Base-by-base conservation (phyloP, 148 eudicot species). In the Chenopodium formosanum region DNA sequence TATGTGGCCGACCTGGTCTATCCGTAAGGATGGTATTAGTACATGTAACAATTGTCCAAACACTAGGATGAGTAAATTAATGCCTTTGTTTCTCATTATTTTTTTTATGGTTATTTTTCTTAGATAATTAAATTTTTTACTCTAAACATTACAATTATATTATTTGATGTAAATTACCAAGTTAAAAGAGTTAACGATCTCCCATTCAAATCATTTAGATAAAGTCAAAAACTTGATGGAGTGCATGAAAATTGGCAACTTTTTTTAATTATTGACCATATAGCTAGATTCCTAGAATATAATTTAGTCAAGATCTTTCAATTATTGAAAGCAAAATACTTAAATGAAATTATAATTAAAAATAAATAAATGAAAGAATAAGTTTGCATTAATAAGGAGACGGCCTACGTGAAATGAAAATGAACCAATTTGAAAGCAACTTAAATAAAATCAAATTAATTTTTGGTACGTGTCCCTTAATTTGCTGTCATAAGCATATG, bases 391-490 rank as follows among this genome's bases (percentile, higher is more conserved):
- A 3, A 27, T 67, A 27, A 70, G 27, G 74, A 69, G 40, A 69
- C 56, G 56, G 29, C 52, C 44, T 16, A 6, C 48, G n/a, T 73
- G 76, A 73, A 73, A 44, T 73, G 76, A 73, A 73, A 73, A 47
- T 23, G 76, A 47, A 73, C 1, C 7, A 16, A 73, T 23, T 23
- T 47, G 8, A 29, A 46, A n/a, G 60, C 9, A 46, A 11, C 34
- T 48, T 73, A n/a, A 14, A 23, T 73, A 32, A 32, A 31, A 34
- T n/a, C 22, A 70, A 70, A 29, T 34, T 5, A 5, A 29, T 13
- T 17, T 34, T 32, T 4, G 47, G 5, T 70, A 79, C 67, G 78
- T 75, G 82, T 83, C 78, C 31, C 5, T 64, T 65, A 66, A 65
- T 40, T 40, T 40, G 44, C 16, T 31, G 78, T 64, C 66, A 7